Conservation (phyloP, 108 stramenopile species). For the Epithemia pelagica region DNA sequence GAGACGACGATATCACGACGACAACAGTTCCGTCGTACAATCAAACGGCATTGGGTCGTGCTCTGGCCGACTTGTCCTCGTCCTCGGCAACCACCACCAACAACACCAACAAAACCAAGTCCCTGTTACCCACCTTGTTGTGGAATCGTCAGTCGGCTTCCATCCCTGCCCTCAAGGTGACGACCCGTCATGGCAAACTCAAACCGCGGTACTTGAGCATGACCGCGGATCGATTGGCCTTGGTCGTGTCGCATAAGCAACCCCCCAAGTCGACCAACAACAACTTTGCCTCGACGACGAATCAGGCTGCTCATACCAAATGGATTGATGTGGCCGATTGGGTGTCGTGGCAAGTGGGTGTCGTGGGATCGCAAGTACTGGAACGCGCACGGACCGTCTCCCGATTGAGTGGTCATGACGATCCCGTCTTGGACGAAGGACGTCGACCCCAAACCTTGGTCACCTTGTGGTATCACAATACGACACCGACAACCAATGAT, state of each 20-base stretch:
- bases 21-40: background rate
- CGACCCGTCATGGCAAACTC: background rate
- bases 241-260: background rate
- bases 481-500: too few species aligned
- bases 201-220: background rate
- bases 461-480: background rate
- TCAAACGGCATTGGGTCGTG: background rate
- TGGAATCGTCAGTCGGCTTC: background rate
- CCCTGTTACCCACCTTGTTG: background rate
- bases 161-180: background rate
- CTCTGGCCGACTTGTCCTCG: too few species aligned
- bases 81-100: background rate
- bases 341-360: slow-evolving; percentile 42
- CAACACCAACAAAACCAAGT: background rate
- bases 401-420: background rate
- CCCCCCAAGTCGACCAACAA: background rate
- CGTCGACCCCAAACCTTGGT: background rate
- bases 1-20: background rate
- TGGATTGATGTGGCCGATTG: slow-evolving; percentile 69
- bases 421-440: background rate
- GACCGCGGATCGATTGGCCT: background rate
- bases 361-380: slow-evolving; percentile 50
- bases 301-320: slow-evolving; percentile 14
- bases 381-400: slow-evolving; percentile 26
- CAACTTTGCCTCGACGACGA: background rate